Evolutionary conservation across 2,329 filamentous ascomycete species (phyloP), one percentile per base, ranked within the genome.

Genomic region (Penicillium glabrum): DNA sequence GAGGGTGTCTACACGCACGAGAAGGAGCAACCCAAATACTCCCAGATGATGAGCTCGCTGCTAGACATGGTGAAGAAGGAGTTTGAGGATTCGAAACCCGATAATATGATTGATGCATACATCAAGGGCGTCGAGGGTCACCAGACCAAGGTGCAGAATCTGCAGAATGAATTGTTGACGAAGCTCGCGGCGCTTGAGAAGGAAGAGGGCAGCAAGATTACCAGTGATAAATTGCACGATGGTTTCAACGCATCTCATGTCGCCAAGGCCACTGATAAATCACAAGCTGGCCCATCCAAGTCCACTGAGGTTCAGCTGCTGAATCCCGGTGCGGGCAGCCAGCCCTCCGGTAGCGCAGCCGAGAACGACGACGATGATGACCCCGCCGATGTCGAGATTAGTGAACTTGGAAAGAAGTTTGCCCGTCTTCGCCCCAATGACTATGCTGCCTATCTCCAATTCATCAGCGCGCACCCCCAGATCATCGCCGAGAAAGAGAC

Each of bases 21-120:
- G 65, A 85, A 89, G 72, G 86, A 87, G 69, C 86, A 90, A 66
- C 91, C 90, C 0, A 89, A 88, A 14, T 99, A 96, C 72, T 95
- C 91, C 39, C 91, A 96, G 80, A 99, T 99, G 95, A 93, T 99
- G 89, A 90, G 90, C n/a, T 86, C 88, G n/a, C 77, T 99, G 67
- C 84, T 98, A 21, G 95, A 99, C 69, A 90, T 96, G 75, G 92
- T 98, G 43, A 97, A 96, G 75, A 86, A 90, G 63, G 86, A 89
- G 50, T 81, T 96, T 35, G 90, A 93, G 54, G 89, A 92, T 70
- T 70, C 73, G 21, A 89, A 89, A 75, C 86, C 88, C 59, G 82
- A 84, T 21, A 84, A 88, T 64, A 80, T 90, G 50, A 92, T 90
- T 71, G 81, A 84, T 47, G 88, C 84, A 51, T 97, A 96, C 79